Evolutionary conservation across 805 yeast genomes (phyloP), one percentile per base, ranked within the genome.

Genomic region (Kodamaea kakaduensis): DNA sequence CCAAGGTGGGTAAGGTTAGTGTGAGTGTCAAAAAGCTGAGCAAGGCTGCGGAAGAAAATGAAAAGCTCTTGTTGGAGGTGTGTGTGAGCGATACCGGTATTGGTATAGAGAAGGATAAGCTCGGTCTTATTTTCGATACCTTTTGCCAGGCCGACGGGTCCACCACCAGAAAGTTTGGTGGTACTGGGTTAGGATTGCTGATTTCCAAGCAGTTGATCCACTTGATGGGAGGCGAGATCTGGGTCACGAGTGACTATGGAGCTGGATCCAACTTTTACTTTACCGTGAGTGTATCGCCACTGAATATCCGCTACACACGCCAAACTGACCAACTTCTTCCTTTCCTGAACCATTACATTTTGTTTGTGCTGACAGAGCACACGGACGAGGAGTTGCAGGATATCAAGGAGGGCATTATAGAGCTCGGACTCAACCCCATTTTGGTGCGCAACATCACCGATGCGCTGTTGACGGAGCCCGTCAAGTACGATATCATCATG

Each of bases 131-230:
- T 48, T 86, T 86, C 52, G 95, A 86, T 52, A 86, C 90, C 3
- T 86, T 86, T 64, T 83, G 95, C 47, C 95, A 86, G 58, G 95
- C 95, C 6, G 96, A 86, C 61, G 96, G 96, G 26, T 84, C 95
- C 4, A 86, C 95, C 2, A 86, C 95, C 1, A 75, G 95, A 56
- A 85, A 85, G 58, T 87, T 86, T 56, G 96, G 95, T 50, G 96
- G 96, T 51, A 87, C 95, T 3, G 96, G 96, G 44, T 69, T 86
- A 30, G 96, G 96, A 12, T 69, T 86, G 37, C 84, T 94, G 3
- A 86, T 86, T 56, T 87, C 95, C 7, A 85, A 84, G 57, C 87
- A 85, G 50, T 71, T 86, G 47, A 86, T 87, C 51, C 89, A 84
- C 51, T 70, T 86, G 45, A 86, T 87, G 95, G 95, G 95, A 27